Base-by-base conservation (phyloP, 2,329 filamentous ascomycete genomes). In the Atkinsonella hypoxylon region DNA sequence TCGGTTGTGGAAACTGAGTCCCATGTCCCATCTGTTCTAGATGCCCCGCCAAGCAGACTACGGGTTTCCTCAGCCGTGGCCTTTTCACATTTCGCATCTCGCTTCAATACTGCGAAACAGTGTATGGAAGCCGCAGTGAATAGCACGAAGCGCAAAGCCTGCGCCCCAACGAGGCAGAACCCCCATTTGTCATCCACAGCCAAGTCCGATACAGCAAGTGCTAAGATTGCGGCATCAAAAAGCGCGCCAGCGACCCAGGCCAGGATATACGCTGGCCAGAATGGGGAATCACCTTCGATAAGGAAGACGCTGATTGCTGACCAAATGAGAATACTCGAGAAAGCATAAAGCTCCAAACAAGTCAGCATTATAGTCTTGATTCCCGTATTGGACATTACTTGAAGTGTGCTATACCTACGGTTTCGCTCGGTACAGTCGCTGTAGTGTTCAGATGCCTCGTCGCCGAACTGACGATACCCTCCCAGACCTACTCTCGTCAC, bases 251-350 rank as follows among this genome's bases (percentile, higher is more conserved):
- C 41, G 2, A 32, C 36, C 53, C 53, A 54, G 3, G 51, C 51
- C 5, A 47, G 26, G 4, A 54, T 17, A 42, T 54, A 51, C 34
- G 53, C 51, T 6, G 53, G 53, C 53, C 51, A 54, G 17, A 40
- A 51, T 1, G 53, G 53, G 20, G 45, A 45, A 9, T 34, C 45
- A 9, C 45, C 49, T 43, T 54, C 53, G 20, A 49, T 30, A 4
- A 54, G 51, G 20, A 48, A 44, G 41, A 54, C 15, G 51, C 53
- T 48, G 15, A 54, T 43, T 4, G 31, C 43, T 3, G 48, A 45
- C 53, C 53, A 54, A 11, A 49, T n/a, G 13, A 54, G 48, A 2
- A 54, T 51, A 2, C 47, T 36, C 9, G 51, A 43, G 39, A 53
- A 43, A 8, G 40, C 44, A 32, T 54, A 54, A 4, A 51, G 17